phyloP scores from a whole-genome alignment of 2,329 filamentous ascomycete species.

The Aspergillus candidus region DNA sequence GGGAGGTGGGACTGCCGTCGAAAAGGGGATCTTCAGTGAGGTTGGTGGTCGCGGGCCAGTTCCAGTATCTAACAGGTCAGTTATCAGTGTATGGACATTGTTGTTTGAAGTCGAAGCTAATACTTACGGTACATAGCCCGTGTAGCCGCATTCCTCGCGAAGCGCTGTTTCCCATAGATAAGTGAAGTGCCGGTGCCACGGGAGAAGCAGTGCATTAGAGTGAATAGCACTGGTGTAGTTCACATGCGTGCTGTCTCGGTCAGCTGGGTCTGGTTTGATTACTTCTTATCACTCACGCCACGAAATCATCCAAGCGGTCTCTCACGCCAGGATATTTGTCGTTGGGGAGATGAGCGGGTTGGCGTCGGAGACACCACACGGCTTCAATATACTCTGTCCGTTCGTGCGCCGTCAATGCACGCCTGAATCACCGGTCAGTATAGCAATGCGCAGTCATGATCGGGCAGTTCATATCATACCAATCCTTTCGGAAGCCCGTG shows the following conservation, averaged over 20 bases:
- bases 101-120: not conserved
- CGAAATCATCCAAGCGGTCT: slow-evolving; percentile 24
- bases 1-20: slow-evolving; percentile 3
- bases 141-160: slow-evolving; percentile 13
- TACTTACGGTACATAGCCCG: slow-evolving; percentile 11
- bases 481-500: slow-evolving; percentile 6
- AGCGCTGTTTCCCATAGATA: slow-evolving; percentile 11
- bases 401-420: slow-evolving; percentile 11
- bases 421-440: slow-evolving; percentile 12
- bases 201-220: slow-evolving; percentile 11
- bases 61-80: slow-evolving; percentile 11
- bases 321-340: slow-evolving; percentile 19
- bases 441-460: not conserved
- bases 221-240: slow-evolving; percentile 23
- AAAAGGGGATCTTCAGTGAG: slow-evolving; percentile 4
- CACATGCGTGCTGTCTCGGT: slow-evolving; percentile 16
- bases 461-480: not conserved
- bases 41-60: slow-evolving; percentile 8
- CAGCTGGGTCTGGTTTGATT: not conserved
- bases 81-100: not conserved
- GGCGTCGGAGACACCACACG: slow-evolving; percentile 17
- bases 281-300: slow-evolving; percentile 15
- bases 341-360: slow-evolving; percentile 14
- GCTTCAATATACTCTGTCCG: slow-evolving; percentile 22
- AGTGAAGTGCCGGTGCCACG: slow-evolving; percentile 16